phyloP scores from a whole-genome alignment of 2,329 filamentous ascomycete species.

The Paecilomyces niveus region DNA sequence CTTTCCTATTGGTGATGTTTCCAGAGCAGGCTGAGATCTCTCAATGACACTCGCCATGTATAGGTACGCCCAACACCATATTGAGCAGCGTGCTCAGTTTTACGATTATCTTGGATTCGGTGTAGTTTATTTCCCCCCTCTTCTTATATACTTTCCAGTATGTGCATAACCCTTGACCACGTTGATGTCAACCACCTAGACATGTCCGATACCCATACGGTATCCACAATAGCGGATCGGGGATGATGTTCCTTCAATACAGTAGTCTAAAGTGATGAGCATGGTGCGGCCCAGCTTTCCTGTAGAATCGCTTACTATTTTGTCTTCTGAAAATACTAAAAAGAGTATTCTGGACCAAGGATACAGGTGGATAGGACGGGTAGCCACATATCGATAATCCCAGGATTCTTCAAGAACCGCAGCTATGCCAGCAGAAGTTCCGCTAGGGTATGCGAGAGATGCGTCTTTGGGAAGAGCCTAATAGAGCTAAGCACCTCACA shows the following conservation, averaged over 20 bases:
- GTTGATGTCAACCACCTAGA: not conserved
- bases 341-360: too few relatives aligned
- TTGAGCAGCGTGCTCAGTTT: not conserved
- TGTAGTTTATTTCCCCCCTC: too few relatives aligned
- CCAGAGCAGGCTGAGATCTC: not conserved
- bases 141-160: not conserved
- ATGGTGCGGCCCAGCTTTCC: not conserved
- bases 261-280: not conserved
- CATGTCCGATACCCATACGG: not conserved
- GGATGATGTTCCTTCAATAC: not conserved
- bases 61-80: not conserved
- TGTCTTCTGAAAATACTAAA: too few relatives aligned
- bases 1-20: not conserved
- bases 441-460: too few relatives aligned
- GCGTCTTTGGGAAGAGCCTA: too few relatives aligned
- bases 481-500: too few relatives aligned
- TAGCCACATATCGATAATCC: too few relatives aligned
- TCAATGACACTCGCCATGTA: not conserved
- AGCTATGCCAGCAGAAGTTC: too few relatives aligned
- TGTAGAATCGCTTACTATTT: not conserved
- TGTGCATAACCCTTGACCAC: not conserved
- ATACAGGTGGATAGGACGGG: too few relatives aligned
- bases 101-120: too few relatives aligned
- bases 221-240: not conserved
- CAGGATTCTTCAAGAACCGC: too few relatives aligned